Evolutionary conservation across 164 flowering plant genomes (phyloP).

Genomic region (Macadamia tetraphylla): DNA sequence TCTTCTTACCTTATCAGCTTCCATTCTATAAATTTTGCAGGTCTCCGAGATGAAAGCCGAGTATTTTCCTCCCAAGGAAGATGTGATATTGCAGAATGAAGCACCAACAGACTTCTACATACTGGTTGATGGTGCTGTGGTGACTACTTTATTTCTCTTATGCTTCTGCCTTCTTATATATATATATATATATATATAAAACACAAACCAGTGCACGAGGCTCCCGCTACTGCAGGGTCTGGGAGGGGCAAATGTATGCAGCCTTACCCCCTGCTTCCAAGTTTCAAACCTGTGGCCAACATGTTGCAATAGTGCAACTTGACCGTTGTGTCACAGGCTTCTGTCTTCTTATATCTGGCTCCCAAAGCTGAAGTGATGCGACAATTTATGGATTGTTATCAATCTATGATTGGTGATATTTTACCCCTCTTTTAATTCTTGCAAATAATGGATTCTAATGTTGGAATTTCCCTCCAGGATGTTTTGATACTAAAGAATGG

Average conservation of each 20-base stretch:
- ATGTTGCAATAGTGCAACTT: no score
- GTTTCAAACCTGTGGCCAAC: no score
- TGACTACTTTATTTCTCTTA: conserved; percentile 21
- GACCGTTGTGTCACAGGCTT: no score
- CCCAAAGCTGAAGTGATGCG: not conserved
- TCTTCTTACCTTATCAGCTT: conserved; percentile 3
- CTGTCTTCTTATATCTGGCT: not conserved
- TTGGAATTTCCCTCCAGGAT: conserved; percentile 51
- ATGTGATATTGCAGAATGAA: conserved; percentile 90
- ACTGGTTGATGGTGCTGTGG: conserved; percentile 81
- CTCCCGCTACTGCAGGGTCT: no score
- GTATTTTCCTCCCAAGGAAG: conserved; percentile 91
- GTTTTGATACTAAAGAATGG: conserved; percentile 56
- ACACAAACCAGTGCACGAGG: no score
- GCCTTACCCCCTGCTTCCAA: no score
- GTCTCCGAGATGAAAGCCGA: conserved; percentile 96
- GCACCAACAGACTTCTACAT: conserved; percentile 94
- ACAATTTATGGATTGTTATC: no score
- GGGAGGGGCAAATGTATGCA: no score
- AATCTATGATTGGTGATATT: not conserved
- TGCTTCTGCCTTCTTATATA: not conserved
- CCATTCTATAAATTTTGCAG: conserved; percentile 23
- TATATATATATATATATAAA: not conserved
- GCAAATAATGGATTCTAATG: conserved; percentile 1
- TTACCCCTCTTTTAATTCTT: not conserved